These are phyloP conservation scores for Taphrina flavorubra DNA, from an alignment of 1,139 yeast species.

Conservation along the genomic window DNA sequence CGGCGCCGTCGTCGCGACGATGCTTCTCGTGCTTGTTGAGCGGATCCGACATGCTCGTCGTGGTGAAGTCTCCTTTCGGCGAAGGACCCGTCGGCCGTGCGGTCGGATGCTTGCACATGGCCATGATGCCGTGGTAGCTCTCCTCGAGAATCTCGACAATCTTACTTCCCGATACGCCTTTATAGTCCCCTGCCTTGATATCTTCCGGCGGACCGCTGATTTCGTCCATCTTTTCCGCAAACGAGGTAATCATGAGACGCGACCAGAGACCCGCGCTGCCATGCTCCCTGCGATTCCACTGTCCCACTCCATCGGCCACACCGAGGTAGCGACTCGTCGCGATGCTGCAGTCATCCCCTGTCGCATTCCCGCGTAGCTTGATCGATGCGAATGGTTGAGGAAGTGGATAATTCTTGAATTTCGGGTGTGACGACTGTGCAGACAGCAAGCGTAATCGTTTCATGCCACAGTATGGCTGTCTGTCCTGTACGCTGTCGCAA, in stretches of 20 bases:
- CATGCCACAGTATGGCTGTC: slow-evolving; percentile 1
- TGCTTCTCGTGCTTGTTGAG: slow-evolving; percentile 30
- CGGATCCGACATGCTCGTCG: slow-evolving; percentile 40
- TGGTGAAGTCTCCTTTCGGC: slow-evolving; percentile 34
- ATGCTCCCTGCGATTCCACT: slow-evolving; percentile 44
- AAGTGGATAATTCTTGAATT: slow-evolving; percentile 38
- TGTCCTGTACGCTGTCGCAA: too few species aligned
- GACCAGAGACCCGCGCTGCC: slow-evolving; percentile 45
- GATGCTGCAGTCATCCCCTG: slow-evolving; percentile 36
- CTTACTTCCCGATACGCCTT: slow-evolving; percentile 9
- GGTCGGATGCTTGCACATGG: slow-evolving; percentile 36
- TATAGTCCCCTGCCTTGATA: not conserved
- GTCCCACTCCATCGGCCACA: slow-evolving; percentile 45
- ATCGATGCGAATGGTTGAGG: slow-evolving; percentile 35
- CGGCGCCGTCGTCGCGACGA: slow-evolving; percentile 34
- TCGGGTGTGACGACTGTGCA: slow-evolving; percentile 36
- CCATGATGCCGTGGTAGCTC: slow-evolving; percentile 35
- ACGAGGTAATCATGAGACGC: slow-evolving; percentile 38
- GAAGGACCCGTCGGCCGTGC: slow-evolving; percentile 37
- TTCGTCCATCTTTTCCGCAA: slow-evolving; percentile 31
- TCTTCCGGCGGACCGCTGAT: not conserved
- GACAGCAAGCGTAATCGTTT: slow-evolving; percentile 28
- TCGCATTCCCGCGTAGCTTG: slow-evolving; percentile 33
- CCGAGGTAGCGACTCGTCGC: slow-evolving; percentile 32
- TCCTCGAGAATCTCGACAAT: slow-evolving; percentile 32